These are phyloP conservation scores for Phylloporus sp. DNA, from an alignment of 768 basidiomycete species.

Conservation along the genomic window DNA sequence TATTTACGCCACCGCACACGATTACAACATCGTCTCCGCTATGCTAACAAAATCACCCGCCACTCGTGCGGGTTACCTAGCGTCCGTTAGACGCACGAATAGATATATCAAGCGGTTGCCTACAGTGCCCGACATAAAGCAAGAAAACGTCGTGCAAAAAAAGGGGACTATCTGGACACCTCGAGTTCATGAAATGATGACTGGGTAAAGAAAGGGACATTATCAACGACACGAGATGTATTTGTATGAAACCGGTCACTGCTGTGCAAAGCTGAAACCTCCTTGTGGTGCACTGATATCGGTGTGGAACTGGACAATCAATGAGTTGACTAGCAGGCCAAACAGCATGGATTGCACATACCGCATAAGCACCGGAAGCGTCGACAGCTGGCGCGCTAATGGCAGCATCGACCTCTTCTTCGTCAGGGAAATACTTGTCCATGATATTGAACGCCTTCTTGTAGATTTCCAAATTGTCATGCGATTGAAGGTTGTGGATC, in stretches of 20 bases:
- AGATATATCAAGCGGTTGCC: constrained; percentile 18
- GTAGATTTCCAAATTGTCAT: constrained; percentile 99
- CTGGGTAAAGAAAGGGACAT: constrained; percentile 8
- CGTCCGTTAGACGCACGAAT: constrained; percentile 34
- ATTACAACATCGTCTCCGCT: constrained; percentile 21
- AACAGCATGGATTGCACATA: constrained; percentile 33
- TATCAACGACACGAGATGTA: neutral
- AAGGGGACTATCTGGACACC: constrained; percentile 12
- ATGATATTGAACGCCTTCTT: constrained; percentile 99
- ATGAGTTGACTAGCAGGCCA: constrained; percentile 3
- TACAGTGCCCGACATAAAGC: constrained; percentile 22
- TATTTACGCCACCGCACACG: constrained; percentile 7
- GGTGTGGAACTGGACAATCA: constrained; percentile 61
- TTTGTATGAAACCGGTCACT: constrained; percentile 28
- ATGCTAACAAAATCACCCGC: constrained; percentile 22
- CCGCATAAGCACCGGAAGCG: constrained; percentile 67
- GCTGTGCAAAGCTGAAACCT: constrained; percentile 90
- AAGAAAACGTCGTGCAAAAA: constrained; percentile 15
- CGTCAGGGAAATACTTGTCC: constrained; percentile 98
- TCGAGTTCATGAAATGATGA: constrained; percentile 19
- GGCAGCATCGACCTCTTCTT: constrained; percentile 86
- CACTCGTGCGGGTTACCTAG: constrained; percentile 17
- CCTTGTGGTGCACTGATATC: constrained; percentile 88
- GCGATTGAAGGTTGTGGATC: constrained; percentile 98
- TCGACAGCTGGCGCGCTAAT: constrained; percentile 75